Conservation (phyloP, 148 eudicot species). For the Beta vulgaris region DNA sequence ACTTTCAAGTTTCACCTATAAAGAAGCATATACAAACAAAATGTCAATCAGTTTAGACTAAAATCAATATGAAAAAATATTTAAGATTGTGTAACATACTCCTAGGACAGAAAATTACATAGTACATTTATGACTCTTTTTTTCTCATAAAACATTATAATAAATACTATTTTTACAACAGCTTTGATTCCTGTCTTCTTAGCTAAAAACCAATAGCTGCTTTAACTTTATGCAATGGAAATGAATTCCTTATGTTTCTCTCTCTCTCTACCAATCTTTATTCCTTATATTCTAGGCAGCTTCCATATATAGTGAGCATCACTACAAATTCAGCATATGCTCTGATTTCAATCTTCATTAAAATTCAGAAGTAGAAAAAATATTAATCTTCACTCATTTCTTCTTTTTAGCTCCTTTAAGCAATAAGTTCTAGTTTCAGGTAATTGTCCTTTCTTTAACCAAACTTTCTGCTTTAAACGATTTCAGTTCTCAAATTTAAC, state of each 20-base stretch:
- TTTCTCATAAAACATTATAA: not conserved
- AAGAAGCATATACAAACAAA: not conserved
- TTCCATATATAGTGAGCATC: conserved; percentile 4
- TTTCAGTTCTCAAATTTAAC: too few species aligned
- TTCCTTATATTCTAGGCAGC: not conserved
- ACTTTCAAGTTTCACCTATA: not conserved
- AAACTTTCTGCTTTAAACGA: not conserved
- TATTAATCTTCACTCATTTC: not conserved
- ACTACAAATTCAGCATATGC: not conserved
- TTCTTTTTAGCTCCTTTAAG: not conserved
- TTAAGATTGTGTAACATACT: not conserved
- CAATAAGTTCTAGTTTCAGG: conserved; percentile 17
- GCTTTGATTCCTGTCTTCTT: conserved; percentile 12
- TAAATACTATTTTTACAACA: not conserved
- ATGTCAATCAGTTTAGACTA: not conserved
- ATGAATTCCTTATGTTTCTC: not conserved
- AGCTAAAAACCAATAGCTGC: conserved; percentile 23
- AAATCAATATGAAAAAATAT: not conserved
- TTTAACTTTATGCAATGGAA: conserved; percentile 12
- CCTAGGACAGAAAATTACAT: not conserved
- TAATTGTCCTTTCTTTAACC: not conserved
- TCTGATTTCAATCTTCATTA: not conserved
- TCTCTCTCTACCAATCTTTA: not conserved
- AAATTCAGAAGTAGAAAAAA: not conserved
- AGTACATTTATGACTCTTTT: not conserved